These are phyloP conservation scores for Globisporangium ultimum DNA, from an alignment of 352 stramenopile genomes.

Conservation along the genomic window DNA sequence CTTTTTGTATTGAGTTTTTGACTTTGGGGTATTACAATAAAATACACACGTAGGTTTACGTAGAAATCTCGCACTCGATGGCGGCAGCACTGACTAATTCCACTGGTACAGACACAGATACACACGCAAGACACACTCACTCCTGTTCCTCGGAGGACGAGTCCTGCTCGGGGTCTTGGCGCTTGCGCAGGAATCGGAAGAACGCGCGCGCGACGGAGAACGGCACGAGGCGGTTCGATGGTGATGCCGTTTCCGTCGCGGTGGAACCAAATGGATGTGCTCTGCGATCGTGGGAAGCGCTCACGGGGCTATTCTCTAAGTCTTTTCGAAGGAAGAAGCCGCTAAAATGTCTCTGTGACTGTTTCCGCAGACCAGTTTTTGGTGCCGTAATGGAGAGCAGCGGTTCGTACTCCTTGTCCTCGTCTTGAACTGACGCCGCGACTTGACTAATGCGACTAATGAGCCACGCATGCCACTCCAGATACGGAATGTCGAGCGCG, in stretches of 20 bases:
- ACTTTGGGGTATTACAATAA: too few species aligned
- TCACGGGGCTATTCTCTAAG: not conserved
- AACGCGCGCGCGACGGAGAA: conserved; percentile 68
- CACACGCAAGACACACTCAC: conserved; percentile 1
- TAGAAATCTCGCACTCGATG: too few species aligned
- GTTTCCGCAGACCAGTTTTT: not conserved
- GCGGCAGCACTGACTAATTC: not conserved
- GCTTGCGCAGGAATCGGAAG: conserved; percentile 59
- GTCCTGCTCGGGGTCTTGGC: conserved; percentile 17
- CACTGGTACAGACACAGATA: conserved; percentile 4
- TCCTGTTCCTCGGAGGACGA: conserved; percentile 17
- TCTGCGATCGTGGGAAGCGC: not conserved
- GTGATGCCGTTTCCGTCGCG: conserved; percentile 1
- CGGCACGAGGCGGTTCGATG: conserved; percentile 28
- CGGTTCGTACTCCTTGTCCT: conserved; percentile 15
- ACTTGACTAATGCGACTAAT: conserved; percentile 77
- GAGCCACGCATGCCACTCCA: conserved; percentile 81
- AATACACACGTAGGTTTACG: too few species aligned
- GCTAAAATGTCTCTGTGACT: not conserved
- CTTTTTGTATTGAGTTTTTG: conserved; percentile 14
- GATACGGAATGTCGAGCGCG: conserved; percentile 63
- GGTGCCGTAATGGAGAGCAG: conserved; percentile 10
- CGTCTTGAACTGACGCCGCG: conserved; percentile 42
- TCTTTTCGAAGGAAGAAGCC: conserved; percentile 14
- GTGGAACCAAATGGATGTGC: not conserved